Base-by-base conservation (phyloP, 1,284 basidiomycete species). In the Heliocybe sulcata region DNA sequence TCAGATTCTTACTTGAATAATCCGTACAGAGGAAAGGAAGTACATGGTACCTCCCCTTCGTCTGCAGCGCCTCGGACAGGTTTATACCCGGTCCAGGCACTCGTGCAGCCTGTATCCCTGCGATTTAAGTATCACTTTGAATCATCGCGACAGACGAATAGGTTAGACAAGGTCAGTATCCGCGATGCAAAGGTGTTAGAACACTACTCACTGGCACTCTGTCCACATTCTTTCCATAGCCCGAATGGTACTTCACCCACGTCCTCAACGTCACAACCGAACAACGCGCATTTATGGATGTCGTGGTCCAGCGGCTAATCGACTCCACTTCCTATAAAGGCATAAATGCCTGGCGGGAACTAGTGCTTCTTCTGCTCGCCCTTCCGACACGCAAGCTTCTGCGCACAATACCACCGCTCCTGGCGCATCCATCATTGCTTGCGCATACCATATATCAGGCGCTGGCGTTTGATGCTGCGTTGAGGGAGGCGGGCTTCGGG, bases 101-200 rank as follows among this genome's bases (percentile, higher is more conserved):
- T 99, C n/a, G 78, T 94, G 1, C 82, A 87, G 55, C 92, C 94
- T 0, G 79, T 99, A 50, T 78, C 90, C 1, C 72, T 94, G 49
- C 83, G 96, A 22, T 99, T 98, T 77, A 92, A 90, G 63, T 99
- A 91, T 68, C 97, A 99, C 65, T 99, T 99, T 63, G 94, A 98
- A 59, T 85, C 90, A 0, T 77, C 81, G 12, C 77, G 92, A 33
- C 81, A 86, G 58, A 99, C 96, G 0, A 99, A 98, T 69, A 80
- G 93, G 50, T 71, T 96, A 4, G 96, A 98, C 73, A 99, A 97
- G 81, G 92, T 89, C 48, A 26, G 47, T 49, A 16, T n/a, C 8
- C 20, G 47, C 47, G 10, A 19, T 49, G 6, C 20, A 3, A 9
- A 26, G 6, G 6, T 29, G 11, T 49, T 22, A 25, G 14, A 42